Base-by-base conservation (phyloP, 164 flowering plant species). In the Liriodendron chinense region DNA sequence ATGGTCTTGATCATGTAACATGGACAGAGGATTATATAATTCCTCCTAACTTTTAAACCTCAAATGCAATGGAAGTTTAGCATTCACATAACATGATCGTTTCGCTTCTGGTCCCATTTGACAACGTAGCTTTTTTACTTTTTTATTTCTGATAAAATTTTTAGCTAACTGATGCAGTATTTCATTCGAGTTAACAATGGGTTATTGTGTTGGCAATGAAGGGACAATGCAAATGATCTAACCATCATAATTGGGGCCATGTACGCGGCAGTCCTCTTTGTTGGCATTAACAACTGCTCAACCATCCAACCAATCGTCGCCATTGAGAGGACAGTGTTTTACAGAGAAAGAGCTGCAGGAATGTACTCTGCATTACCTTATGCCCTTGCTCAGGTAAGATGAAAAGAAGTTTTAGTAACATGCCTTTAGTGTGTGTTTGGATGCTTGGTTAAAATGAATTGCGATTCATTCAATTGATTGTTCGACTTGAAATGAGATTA, bases 361-460 rank as follows among this genome's bases (percentile, higher is more conserved):
- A 95, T 95, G 99, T 95, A 93, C 78, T 92, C 96, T 21, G 92
- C 97, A 1, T 72, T 93, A 68, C 98, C 99, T 62, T 95, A 93
- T 80, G 97, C 96, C 65, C 78, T 93, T 47, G 91, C 99, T 75
- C 99, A 93, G 91, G 98, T 92, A 53, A 78, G 75, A 59, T 53
- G 23, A 10, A 8, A 3, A 3, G 3, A 28, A 28, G 1, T 34
- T 34, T 34, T 4, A 34, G 43, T 4, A 34, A 34, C 43, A 4
- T 34, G 43, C 43, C 43, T 0, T 34, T 34, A 53, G 10, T 12
- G 59, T 53, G 59, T 16, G 18, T 53, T 53, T 53, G 0, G 59
- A 16, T 53, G 59, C 12, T 10, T 8, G 59, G 59, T 12, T 53
- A 12, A 53, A 12, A 53, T 10, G 12, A 12, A 53, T 53, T 53